Conservation (phyloP, 2,329 filamentous ascomycete genomes). For the Plectosphaerella cucumerina region DNA sequence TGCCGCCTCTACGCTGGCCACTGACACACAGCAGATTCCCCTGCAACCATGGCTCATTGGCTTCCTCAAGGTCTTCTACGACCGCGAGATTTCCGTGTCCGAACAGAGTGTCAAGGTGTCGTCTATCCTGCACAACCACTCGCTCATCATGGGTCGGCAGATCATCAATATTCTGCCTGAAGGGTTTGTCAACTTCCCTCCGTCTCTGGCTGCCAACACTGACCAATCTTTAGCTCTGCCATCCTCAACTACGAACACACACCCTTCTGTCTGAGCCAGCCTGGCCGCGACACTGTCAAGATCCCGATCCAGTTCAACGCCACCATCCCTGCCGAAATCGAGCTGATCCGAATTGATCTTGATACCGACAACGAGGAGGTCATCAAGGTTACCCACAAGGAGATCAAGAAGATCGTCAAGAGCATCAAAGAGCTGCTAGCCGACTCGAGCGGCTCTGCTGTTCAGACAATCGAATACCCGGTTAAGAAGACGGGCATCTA, state of each 20-base stretch:
- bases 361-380: conserved; percentile 76
- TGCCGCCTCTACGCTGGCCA: neutral
- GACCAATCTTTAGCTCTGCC: conserved; percentile 58
- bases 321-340: conserved; percentile 81
- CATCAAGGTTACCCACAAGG: conserved; percentile 68
- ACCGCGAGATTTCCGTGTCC: conserved; percentile 89
- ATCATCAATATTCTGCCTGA: conserved; percentile 97
- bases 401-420: conserved; percentile 71
- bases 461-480: conserved; percentile 66
- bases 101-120: conserved; percentile 87
- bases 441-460: conserved; percentile 51
- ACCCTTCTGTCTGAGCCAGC: conserved; percentile 76
- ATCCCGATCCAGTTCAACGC: conserved; percentile 93
- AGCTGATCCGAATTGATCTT: conserved; percentile 82
- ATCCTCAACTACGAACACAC: conserved; percentile 76
- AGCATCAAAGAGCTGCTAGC: conserved; percentile 62
- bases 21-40: conserved; percentile 53
- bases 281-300: conserved; percentile 53
- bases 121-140: conserved; percentile 84
- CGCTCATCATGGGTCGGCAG: conserved; percentile 91
- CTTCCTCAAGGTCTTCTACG: conserved; percentile 78
- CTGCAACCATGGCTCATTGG: conserved; percentile 69
- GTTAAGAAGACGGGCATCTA: conserved; percentile 89
- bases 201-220: conserved; percentile 15
- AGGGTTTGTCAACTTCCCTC: conserved; percentile 48